phyloP scores from a whole-genome alignment of 2,329 filamentous ascomycete genomes.

The Penicillium vulpinum region DNA sequence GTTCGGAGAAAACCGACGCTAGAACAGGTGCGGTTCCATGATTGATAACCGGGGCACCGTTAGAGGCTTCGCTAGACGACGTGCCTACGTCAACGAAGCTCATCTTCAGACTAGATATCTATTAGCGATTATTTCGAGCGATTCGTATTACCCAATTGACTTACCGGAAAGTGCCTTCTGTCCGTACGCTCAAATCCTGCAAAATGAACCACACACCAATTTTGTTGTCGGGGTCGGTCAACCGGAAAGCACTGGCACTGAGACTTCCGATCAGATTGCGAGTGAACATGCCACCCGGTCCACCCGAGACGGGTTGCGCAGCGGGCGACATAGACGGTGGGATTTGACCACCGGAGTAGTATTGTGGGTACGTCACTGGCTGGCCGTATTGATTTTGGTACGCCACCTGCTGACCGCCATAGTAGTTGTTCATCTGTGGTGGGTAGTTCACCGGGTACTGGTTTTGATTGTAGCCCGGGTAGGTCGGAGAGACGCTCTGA shows the following conservation, averaged over 20 bases:
- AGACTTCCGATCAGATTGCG: conserved; percentile 92
- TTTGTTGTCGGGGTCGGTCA: conserved; percentile 76
- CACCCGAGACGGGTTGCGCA: conserved; percentile 40
- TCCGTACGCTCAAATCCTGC: conserved; percentile 91
- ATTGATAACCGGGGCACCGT: conserved; percentile 59
- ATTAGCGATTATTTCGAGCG: neutral
- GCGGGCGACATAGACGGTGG: conserved; percentile 39
- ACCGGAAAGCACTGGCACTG: conserved; percentile 80
- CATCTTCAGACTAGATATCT: conserved; percentile 59
- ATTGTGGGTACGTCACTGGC: conserved; percentile 34
- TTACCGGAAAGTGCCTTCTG: conserved; percentile 87
- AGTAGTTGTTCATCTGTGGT: conserved; percentile 39
- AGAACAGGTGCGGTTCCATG: conserved; percentile 77
- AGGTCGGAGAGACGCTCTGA: conserved; percentile 39
- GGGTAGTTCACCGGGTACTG: conserved; percentile 42
- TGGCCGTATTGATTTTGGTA: conserved; percentile 40
- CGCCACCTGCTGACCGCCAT: conserved; percentile 34
- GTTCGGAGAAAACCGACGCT: conserved; percentile 80
- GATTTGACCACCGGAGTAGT: conserved; percentile 34
- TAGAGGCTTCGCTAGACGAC: conserved; percentile 37
- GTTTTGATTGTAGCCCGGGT: conserved; percentile 40
- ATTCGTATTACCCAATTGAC: conserved; percentile 17
- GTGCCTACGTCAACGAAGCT: conserved; percentile 82
- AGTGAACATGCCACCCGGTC: conserved; percentile 82
- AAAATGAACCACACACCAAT: conserved; percentile 95